Evolutionary conservation across 192 early-diverging fungal species (phyloP), one percentile per base, ranked within the genome.

Genomic region (Rhizophagus prolifer): DNA sequence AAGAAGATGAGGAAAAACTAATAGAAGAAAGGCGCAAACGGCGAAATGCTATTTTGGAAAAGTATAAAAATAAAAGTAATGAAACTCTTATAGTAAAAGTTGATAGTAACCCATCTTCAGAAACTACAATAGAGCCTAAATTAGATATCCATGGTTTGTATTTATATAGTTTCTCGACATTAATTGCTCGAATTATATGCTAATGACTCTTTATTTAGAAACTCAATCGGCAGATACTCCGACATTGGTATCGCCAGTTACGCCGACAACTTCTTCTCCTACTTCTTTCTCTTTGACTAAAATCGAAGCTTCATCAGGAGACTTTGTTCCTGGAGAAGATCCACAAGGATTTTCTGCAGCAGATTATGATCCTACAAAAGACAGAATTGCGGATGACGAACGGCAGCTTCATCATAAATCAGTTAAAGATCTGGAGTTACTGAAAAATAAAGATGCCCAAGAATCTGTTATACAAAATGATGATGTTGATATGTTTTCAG

Each of bases 21-120:
- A 91, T 97, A 74, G 94, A 96, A 78, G 95, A 95, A 85, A 89
- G 95, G 9, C 88, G 95, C 46, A 90, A 88, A 76, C 87, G 92
- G 31, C 86, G 94, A 69, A 85, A 85, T 73, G 93, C 88, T 34
- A 95, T 97, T 63, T 69, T 97, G 60, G 82, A 88, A 70, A 90
- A 92, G 78, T 84, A 92, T 78, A 85, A 92, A 73, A 79, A 83
- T 63, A 78, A 87, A 38, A 81, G 78, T 19, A 81, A 58, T 59
- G 74, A 84, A 59, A 58, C 79, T 70, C 67, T 70, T 59, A 44
- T 78, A 75, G 44, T 54, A 34, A 68, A 38, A 70, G 69, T 46
- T 81, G 41, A 68, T 10, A 67, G 25, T 8, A 75, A 28, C 21
- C 4, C 14, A 12, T 44, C 38, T 38, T 58, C 75, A 86, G 78